phyloP scores from a whole-genome alignment of 2,329 filamentous ascomycete genomes.

The Tolypocladium guangdongense region DNA sequence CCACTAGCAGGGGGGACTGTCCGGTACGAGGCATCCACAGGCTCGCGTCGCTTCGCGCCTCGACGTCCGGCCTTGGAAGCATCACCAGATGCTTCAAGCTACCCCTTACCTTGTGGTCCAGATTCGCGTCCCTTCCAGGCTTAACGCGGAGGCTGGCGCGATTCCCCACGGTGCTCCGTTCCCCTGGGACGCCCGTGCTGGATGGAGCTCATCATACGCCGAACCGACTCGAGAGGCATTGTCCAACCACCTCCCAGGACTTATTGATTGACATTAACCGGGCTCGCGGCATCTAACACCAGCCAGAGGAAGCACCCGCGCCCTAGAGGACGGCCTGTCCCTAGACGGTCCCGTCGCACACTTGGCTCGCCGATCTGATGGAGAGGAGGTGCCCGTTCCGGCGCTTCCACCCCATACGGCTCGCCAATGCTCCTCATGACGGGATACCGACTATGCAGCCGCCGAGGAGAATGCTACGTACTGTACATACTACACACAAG shows the following conservation, averaged over 20 bases:
- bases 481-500: background rate
- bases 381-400: background rate
- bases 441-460: background rate
- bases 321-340: conserved; percentile 6
- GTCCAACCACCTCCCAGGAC: conserved; percentile 19
- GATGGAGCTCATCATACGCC: conserved; percentile 1
- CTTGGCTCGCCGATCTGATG: background rate
- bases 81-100: background rate
- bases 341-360: conserved; percentile 3
- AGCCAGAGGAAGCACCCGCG: conserved; percentile 10
- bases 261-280: conserved; percentile 4
- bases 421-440: background rate
- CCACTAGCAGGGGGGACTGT: conserved; percentile 5
- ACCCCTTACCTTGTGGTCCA: background rate
- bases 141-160: conserved; percentile 4
- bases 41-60: conserved; percentile 8
- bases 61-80: conserved; percentile 4
- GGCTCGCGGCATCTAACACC: conserved; percentile 5
- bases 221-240: conserved; percentile 8
- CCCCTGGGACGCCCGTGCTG: background rate
- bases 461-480: background rate
- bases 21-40: conserved; percentile 8
- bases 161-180: background rate
- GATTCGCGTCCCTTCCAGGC: background rate
- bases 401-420: background rate